Evolutionary conservation across 305 asterid species (phyloP).

Genomic region (Plantago coronopus): DNA sequence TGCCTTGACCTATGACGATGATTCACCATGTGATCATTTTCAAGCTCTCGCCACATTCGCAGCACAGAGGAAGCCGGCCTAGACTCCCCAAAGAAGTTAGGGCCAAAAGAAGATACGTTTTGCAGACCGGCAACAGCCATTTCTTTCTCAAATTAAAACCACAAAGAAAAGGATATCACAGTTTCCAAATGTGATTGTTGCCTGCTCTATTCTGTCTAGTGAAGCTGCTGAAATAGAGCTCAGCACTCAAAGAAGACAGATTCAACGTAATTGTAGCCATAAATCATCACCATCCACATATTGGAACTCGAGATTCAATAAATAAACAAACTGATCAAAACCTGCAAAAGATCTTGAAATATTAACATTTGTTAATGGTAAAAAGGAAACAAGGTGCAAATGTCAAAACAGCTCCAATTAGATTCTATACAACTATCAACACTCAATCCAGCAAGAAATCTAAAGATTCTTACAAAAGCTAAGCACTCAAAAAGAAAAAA

Average conservation of each 20-base stretch:
- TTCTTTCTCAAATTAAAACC: slow-evolving; percentile 6
- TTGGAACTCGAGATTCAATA: slow-evolving; percentile 15
- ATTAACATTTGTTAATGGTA: slow-evolving; percentile 1
- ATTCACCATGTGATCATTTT: slow-evolving; percentile 63
- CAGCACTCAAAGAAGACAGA: slow-evolving; percentile 17
- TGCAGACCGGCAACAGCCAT: slow-evolving; percentile 84
- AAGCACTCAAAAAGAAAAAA: slow-evolving; percentile 25
- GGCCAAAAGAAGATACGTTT: slow-evolving; percentile 48
- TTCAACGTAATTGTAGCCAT: slow-evolving; percentile 8
- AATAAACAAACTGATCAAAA: slow-evolving; percentile 24
- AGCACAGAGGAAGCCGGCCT: slow-evolving; percentile 72
- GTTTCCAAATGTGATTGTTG: slow-evolving; percentile 12
- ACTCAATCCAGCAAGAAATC: slow-evolving; percentile 26
- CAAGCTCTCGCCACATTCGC: slow-evolving; percentile 90
- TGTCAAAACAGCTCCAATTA: slow-evolving; percentile 16
- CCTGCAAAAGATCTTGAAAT: slow-evolving; percentile 35
- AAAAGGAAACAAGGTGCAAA: slow-evolving; percentile 21
- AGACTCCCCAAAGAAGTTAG: slow-evolving; percentile 63
- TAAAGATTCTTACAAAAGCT: slow-evolving; percentile 30
- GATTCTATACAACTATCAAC: slow-evolving; percentile 10
- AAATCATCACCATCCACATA: slow-evolving; percentile 19
- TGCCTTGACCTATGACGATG: slow-evolving; percentile 39
- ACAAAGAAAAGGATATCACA: slow-evolving; percentile 3
- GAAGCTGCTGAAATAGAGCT: slow-evolving; percentile 16
- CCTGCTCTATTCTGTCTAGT: slow-evolving; percentile 17